Base-by-base conservation (phyloP, 2,329 filamentous ascomycete genomes). In the Fusarium pilosicola region DNA sequence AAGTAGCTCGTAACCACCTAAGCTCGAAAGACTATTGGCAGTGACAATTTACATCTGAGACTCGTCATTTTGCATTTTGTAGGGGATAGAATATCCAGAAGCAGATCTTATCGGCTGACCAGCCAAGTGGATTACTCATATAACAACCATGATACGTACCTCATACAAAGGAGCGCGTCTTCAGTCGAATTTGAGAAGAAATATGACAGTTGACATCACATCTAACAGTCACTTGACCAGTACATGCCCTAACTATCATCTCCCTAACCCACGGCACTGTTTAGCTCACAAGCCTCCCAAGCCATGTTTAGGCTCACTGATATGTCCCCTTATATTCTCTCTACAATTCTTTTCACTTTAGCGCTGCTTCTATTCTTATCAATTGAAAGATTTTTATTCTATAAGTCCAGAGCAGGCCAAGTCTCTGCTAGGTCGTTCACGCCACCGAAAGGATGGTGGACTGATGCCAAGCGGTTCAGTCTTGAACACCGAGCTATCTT, bases 141-240 rank as follows among this genome's bases (percentile, higher is more conserved):
- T 41, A 7, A 14, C 9, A 41, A 41, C 1, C 13, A 22, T 7
- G 7, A 22, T 41, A 41, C 7, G 20, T 41, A n/a, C n/a, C n/a
- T n/a, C n/a, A 22, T 14, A 22, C 1, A 41, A 41, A 22, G 9
- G 12, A 41, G 38, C 38, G 38, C 6, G 9, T 41, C 38, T 22
- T 9, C 0, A 41, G 20, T 39, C 12, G 0, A 13, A 41, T 22
- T 12, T 8, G 0, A 41, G 20, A 22, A 41, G 20, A 34, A 34
- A 34, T 34, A 3, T 6, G 0, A 22, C 1, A 0, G 18, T 39
- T 22, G 5, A 7, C 20, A 3, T 22, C 22, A 22, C 0, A 41
- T 14, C 1, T 9, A 1, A 14, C 12, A 41, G 14, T 6, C 6
- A 22, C 4, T 41, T 8, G 9, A 8, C 20, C 38, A 41, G 38